Evolutionary conservation across 306 rosid species (phyloP), one percentile per base, ranked within the genome.

Genomic region (Lathyrus sativus): DNA sequence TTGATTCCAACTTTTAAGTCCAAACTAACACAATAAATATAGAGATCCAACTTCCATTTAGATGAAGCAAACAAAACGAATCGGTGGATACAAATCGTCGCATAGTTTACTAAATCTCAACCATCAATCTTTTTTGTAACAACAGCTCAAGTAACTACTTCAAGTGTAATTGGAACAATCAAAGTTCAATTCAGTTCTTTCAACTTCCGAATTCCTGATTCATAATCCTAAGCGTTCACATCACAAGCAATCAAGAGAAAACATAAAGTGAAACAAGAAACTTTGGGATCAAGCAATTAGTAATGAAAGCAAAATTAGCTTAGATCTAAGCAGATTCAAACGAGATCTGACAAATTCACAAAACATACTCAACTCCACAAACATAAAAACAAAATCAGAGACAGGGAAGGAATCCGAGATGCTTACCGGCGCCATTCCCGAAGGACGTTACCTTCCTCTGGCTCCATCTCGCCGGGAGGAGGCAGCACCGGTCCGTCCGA

Each of bases 371-470:
- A 54, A 41, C 42, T 68, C 50, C 26, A 19, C 1, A 39, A 22
- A 56, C 11, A 57, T 4, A 10, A 39, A 69, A 42, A 1, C 42
- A 43, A 31, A 15, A 54, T 4, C 42, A 60, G 12, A 62, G 50
- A 62, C 0, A 22, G 43, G 19, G 10, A 49, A 67, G n/a, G 44
- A 50, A 24, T 76, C 67, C 65, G 62, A 58, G 82, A 79, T 79
- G 43, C 97, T 88, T 70, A 95, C 99, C 96, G 86, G 74, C 99
- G 86, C 99, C 99, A 95, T 78, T 95, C 97, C 6, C 99, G 97
- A 62, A 95, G 88, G 39, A 78, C 91, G 50, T 57, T 61, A 7
- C 99, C 99, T 84, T 95, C 99, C 74, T 95, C 99, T 11, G 83
- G 65, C 62, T 68, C 95, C 95, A 90, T 84, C 68, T 88, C 96